A percentile compares a stretch with the other conserved stretches of the same genome.
These are phyloP conservation scores for Massariosphaeria phaeospora DNA, from an alignment of 495 filamentous ascomycete species.

Conservation along the genomic window DNA sequence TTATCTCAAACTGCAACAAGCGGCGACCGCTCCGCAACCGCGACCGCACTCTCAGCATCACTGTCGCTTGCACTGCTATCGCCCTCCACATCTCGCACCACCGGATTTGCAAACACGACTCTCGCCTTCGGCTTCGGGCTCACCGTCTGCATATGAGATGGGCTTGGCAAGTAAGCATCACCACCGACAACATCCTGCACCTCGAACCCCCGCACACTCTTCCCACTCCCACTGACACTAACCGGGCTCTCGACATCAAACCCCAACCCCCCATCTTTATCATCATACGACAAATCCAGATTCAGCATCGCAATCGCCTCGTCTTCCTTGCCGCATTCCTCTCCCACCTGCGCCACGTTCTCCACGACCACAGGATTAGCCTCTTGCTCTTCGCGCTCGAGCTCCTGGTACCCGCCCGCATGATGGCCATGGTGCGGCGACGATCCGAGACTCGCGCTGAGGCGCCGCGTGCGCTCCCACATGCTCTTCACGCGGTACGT, in stretches of 20 bases:
- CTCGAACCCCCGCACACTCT: conserved; percentile 2
- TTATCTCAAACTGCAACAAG: not conserved
- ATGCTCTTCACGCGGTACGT: conserved; percentile 16
- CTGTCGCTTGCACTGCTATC: not conserved
- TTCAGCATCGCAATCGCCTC: too few species aligned
- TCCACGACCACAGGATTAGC: too few species aligned
- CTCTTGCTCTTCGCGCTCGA: too few species aligned
- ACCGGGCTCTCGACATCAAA: not conserved
- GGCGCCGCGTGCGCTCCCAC: conserved; percentile 14
- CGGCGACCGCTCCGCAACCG: not conserved
- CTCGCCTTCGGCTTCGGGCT: not conserved
- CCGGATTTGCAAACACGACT: too few species aligned
- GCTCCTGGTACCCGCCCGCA: conserved; percentile 5
- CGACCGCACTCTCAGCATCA: not conserved
- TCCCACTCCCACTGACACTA: not conserved
- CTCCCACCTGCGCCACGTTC: too few species aligned
- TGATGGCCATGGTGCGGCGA: not conserved
- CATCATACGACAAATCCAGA: too few species aligned
- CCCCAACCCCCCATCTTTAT: not conserved
- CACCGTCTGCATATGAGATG: too few species aligned
- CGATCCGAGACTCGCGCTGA: conserved; percentile 3
- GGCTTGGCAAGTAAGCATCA: too few species aligned
- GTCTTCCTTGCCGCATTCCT: too few species aligned
- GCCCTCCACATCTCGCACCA: not conserved
- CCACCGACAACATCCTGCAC: conserved; percentile 7